phyloP scores from a whole-genome alignment of 164 flowering plant genomes.

The Magnolia officinalis region DNA sequence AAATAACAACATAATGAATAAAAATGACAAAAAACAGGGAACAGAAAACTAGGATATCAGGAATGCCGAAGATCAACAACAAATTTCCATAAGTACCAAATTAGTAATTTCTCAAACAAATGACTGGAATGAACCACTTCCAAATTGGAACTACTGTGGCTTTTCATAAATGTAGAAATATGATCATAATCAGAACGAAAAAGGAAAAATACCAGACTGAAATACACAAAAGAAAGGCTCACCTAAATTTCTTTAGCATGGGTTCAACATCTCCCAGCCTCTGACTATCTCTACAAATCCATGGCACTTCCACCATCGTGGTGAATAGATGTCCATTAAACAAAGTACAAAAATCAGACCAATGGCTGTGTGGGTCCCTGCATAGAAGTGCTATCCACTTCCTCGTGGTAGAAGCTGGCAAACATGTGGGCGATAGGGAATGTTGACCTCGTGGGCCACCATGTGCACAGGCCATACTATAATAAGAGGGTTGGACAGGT shows the following conservation, averaged over 20 bases:
- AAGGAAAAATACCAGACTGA: background rate
- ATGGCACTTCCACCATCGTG: slow-evolving; percentile 82
- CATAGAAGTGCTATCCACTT: too few relatives aligned
- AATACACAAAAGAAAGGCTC: slow-evolving; percentile 7
- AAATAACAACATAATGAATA: background rate
- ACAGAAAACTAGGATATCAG: background rate
- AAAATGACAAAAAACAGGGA: background rate
- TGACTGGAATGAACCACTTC: background rate
- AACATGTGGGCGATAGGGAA: too few relatives aligned
- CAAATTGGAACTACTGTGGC: background rate
- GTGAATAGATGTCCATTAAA: slow-evolving; percentile 19
- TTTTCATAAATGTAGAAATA: background rate
- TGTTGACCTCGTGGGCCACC: too few relatives aligned
- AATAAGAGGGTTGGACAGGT: background rate
- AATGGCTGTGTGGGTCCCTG: too few relatives aligned
- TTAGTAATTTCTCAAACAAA: background rate
- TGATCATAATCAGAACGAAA: background rate
- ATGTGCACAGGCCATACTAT: background rate
- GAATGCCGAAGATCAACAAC: too few relatives aligned
- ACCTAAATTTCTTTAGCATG: slow-evolving; percentile 77
- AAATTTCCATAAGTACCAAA: too few relatives aligned
- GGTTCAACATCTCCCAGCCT: slow-evolving; percentile 61
- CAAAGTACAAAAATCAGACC: too few relatives aligned
- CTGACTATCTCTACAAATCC: slow-evolving; percentile 62
- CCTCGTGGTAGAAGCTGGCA: too few relatives aligned